Percentiles rank a stretch among this genome's conserved stretches.
Conservation (phyloP, 768 basidiomycete species). For the Phallus indusiatus region DNA sequence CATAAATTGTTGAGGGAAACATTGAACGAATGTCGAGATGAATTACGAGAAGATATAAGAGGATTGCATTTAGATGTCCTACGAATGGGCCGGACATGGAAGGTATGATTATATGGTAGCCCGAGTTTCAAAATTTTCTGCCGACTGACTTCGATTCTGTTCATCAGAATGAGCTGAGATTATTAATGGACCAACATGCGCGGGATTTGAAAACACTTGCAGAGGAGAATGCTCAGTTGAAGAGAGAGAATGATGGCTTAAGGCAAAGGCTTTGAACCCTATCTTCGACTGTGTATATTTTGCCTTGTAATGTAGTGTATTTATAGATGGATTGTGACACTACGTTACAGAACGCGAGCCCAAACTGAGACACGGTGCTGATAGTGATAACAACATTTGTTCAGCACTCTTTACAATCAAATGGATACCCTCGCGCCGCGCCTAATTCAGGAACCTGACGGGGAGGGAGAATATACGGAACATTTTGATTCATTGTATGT, state of each 20-base stretch:
- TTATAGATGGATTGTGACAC: not conserved
- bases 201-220: slow-evolving; percentile 41
- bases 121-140: not conserved
- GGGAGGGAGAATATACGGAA: slow-evolving; percentile 1
- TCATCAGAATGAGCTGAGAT: slow-evolving; percentile 40
- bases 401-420: not conserved
- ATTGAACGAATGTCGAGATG: slow-evolving; percentile 63
- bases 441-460: slow-evolving; percentile 4
- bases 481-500: slow-evolving; percentile 33
- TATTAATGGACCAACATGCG: slow-evolving; percentile 50
- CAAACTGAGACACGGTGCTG: no score
- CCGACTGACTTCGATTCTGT: not conserved
- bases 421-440: not conserved
- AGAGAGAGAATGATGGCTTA: slow-evolving; percentile 59
- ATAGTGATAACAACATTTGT: not conserved
- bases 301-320: not conserved
- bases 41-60: slow-evolving; percentile 62
- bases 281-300: not conserved
- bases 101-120: slow-evolving; percentile 14
- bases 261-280: slow-evolving; percentile 23
- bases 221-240: slow-evolving; percentile 42
- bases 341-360: not conserved
- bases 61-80: slow-evolving; percentile 68
- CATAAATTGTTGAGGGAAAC: slow-evolving; percentile 59
- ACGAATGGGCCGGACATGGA: slow-evolving; percentile 62